These are phyloP conservation scores for Auriscalpium microsporum DNA, from an alignment of 768 basidiomycete genomes.

Conservation along the genomic window DNA sequence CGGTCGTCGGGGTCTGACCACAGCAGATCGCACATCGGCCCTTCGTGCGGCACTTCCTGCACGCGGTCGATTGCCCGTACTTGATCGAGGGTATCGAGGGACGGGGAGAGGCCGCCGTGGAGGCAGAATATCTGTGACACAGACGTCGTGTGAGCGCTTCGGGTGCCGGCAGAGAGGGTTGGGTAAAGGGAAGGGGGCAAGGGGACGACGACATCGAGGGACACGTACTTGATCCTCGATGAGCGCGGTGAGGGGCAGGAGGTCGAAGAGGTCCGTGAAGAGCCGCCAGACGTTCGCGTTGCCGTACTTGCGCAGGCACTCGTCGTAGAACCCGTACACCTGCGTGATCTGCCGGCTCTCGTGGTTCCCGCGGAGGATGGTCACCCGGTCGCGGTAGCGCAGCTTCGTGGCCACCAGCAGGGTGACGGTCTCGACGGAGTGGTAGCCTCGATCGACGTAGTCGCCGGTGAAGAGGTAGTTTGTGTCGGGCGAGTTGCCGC, in stretches of 20 bases:
- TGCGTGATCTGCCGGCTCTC: constrained; percentile 99
- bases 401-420: constrained; percentile 95
- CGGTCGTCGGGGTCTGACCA: constrained; percentile 99
- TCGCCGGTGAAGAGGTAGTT: constrained; percentile 99
- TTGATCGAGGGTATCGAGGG: constrained; percentile 99
- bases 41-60: constrained; percentile 98
- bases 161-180: background rate
- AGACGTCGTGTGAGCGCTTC: constrained; percentile 3
- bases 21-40: constrained; percentile 97
- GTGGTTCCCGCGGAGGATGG: constrained; percentile 96
- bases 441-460: constrained; percentile 98
- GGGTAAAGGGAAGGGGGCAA: background rate
- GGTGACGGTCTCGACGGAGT: constrained; percentile 99
- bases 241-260: constrained; percentile 91
- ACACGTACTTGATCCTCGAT: constrained; percentile 95
- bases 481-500: constrained; percentile 97
- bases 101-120: constrained; percentile 95
- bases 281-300: constrained; percentile 99
- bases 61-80: constrained; percentile 98
- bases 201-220: background rate
- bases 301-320: constrained; percentile 98
- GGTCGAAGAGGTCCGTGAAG: constrained; percentile 98
- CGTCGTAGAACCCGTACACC: constrained; percentile 99
- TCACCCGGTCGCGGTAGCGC: constrained; percentile 96
- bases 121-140: constrained; percentile 87